These are phyloP conservation scores for Helianthus annuus DNA, from an alignment of 129 eudicot genomes.

Conservation along the genomic window HanXRQr2.0-SUNRISE NC_035445.2:102150161-102150660, in stretches of 20 bases:
- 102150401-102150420: neutral
- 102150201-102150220: conserved; percentile 34
- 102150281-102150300: conserved; percentile 44
- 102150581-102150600: neutral
- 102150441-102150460: too few species aligned
- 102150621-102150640: neutral
- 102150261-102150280: neutral
- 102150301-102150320: conserved; percentile 48
- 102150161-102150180: conserved; percentile 61
- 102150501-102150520: neutral
- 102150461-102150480: neutral
- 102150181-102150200: conserved; percentile 52
- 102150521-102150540: neutral
- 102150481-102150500: neutral
- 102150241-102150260: neutral
- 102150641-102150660: neutral
- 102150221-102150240: conserved; percentile 4
- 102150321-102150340: conserved; percentile 43
- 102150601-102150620: neutral
- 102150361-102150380: conserved; percentile 78
- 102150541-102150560: neutral
- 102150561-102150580: neutral
- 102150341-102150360: conserved; percentile 53
- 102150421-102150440: neutral
- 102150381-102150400: neutral